These are phyloP conservation scores for Xylaria sp. DNA, from an alignment of 2,329 filamentous ascomycete species.

Conservation along the genomic window DNA sequence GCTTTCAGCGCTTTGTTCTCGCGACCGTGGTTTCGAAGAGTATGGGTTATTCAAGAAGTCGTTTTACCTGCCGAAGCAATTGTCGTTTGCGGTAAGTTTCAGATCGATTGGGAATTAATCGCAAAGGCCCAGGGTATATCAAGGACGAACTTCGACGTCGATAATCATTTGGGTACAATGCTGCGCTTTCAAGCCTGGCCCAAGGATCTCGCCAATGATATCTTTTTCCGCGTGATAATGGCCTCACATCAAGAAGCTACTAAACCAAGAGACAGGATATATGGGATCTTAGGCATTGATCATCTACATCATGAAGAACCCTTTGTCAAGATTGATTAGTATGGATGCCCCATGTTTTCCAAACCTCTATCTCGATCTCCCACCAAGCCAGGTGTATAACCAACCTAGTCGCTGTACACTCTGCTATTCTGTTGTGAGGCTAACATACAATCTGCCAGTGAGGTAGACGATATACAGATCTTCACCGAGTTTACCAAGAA, in stretches of 20 bases:
- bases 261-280: slow-evolving; percentile 34
- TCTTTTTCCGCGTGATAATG: slow-evolving; percentile 25
- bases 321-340: slow-evolving; percentile 32
- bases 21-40: slow-evolving; percentile 33
- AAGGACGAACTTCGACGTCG: slow-evolving; percentile 19
- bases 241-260: slow-evolving; percentile 29
- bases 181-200: slow-evolving; percentile 26
- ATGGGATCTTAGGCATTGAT: slow-evolving; percentile 31
- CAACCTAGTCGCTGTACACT: neutral
- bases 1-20: slow-evolving; percentile 31
- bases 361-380: too few species aligned
- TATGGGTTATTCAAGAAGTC: slow-evolving; percentile 34
- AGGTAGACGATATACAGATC: slow-evolving; percentile 9
- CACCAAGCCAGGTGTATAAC: neutral
- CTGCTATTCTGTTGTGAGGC: slow-evolving; percentile 1
- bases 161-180: slow-evolving; percentile 26
- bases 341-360: neutral
- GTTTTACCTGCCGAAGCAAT: slow-evolving; percentile 22
- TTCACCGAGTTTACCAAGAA: slow-evolving; percentile 25
- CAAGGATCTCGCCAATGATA: slow-evolving; percentile 16
- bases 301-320: slow-evolving; percentile 6
- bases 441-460: slow-evolving; percentile 8
- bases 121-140: slow-evolving; percentile 19
- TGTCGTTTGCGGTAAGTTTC: slow-evolving; percentile 28
- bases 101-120: slow-evolving; percentile 28